Evolutionary conservation across 176 grass and related monocot genomes (phyloP).

Genomic region (Echinochloa phyllopogon): DNA sequence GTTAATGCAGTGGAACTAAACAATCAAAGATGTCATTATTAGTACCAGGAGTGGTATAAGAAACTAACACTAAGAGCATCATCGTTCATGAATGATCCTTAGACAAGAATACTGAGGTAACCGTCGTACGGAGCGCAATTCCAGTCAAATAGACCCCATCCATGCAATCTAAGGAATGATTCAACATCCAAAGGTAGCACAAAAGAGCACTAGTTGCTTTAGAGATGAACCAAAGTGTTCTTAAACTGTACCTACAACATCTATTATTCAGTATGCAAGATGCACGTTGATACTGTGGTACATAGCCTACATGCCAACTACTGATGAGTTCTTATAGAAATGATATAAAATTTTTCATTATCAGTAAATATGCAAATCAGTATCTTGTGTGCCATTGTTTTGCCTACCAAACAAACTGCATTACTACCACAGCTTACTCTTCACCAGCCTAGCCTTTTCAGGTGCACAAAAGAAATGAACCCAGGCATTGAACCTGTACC

Average conservation of each 20-base stretch:
- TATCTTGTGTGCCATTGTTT: background rate
- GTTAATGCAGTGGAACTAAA: background rate
- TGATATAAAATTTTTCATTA: background rate
- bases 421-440: background rate
- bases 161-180: background rate
- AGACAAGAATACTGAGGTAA: background rate
- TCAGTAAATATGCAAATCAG: background rate
- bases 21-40: constrained; percentile 9
- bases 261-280: background rate
- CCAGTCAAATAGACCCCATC: background rate
- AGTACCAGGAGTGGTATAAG: background rate
- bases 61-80: background rate
- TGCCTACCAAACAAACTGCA: background rate
- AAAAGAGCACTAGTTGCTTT: constrained; percentile 1
- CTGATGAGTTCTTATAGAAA: background rate
- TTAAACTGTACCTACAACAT: background rate
- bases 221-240: background rate
- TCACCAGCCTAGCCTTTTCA: background rate
- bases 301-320: background rate
- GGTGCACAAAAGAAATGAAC: constrained; percentile 2
- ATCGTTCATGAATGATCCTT: background rate
- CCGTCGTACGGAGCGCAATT: background rate
- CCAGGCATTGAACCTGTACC: background rate
- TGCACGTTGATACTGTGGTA: background rate
- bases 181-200: constrained; percentile 1